phyloP scores from a whole-genome alignment of 345 rosid genomes.

The Eucalyptus tenuipes region DNA sequence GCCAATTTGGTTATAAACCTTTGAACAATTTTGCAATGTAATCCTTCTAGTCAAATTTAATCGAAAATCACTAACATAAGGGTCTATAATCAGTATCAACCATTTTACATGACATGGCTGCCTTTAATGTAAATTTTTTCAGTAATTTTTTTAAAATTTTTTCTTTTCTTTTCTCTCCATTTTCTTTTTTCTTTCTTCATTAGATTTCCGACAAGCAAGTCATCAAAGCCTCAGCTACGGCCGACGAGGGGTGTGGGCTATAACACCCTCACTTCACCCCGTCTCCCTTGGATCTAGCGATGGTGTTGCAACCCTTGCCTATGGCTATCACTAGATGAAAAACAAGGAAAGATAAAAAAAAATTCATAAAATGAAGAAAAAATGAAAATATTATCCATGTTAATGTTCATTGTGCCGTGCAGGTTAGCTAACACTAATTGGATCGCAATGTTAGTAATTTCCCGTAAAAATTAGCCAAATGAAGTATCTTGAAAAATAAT shows the following conservation, averaged over 20 bases:
- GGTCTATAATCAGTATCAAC: accelerated
- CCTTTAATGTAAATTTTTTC: background rate
- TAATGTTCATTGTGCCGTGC: accelerated
- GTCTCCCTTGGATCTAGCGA: accelerated
- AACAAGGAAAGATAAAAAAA: background rate
- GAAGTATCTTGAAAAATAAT: background rate
- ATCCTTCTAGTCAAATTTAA: background rate
- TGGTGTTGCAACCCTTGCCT: background rate
- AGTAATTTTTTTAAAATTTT: background rate
- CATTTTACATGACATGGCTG: accelerated
- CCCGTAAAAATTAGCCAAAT: accelerated
- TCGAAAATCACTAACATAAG: background rate
- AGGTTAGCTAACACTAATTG: accelerated
- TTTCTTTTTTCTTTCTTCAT: background rate
- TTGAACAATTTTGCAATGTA: background rate
- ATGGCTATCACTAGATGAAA: accelerated
- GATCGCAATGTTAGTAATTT: accelerated
- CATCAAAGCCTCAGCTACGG: accelerated
- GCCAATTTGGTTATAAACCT: background rate
- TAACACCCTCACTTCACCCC: background rate
- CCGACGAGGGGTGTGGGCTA: background rate
- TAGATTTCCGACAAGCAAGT: accelerated
- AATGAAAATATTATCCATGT: accelerated
- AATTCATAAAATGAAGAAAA: background rate
- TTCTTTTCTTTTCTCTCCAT: background rate